Conservation (phyloP, 768 basidiomycete species). For the Boletus tomentosulus region DNA sequence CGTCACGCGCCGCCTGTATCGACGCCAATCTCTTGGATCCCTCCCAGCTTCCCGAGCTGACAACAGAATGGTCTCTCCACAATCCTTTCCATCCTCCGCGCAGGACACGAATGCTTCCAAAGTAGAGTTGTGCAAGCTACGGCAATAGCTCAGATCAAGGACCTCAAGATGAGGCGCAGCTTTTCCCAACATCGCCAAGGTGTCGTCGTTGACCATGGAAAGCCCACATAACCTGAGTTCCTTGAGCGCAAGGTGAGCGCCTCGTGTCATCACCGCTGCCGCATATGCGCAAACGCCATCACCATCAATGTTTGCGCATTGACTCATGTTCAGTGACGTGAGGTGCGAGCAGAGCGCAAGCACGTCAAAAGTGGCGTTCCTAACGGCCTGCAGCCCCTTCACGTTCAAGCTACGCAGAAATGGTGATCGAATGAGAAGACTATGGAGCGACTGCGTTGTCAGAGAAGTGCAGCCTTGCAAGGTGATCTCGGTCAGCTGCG, state of each 20-base stretch:
- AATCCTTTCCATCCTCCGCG: slow-evolving; percentile 23
- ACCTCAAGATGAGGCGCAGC: slow-evolving; percentile 72
- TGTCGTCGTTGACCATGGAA: slow-evolving; percentile 52
- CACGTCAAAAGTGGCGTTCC: slow-evolving; percentile 69
- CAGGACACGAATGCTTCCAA: slow-evolving; percentile 69
- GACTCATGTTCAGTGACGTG: slow-evolving; percentile 59
- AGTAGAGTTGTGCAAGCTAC: slow-evolving; percentile 69
- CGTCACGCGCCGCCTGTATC: slow-evolving; percentile 59
- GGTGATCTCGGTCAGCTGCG: slow-evolving; percentile 67
- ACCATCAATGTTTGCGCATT: slow-evolving; percentile 66
- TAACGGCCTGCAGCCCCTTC: slow-evolving; percentile 65
- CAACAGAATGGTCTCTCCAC: slow-evolving; percentile 45
- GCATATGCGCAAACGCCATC: slow-evolving; percentile 54
- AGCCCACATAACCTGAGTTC: slow-evolving; percentile 68
- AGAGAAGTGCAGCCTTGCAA: slow-evolving; percentile 69
- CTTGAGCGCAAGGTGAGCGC: slow-evolving; percentile 50
- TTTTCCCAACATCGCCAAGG: slow-evolving; percentile 62
- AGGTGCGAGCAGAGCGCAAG: slow-evolving; percentile 58
- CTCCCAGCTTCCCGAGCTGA: slow-evolving; percentile 64
- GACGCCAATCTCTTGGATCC: slow-evolving; percentile 45
- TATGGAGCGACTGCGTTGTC: slow-evolving; percentile 62
- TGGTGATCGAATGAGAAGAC: slow-evolving; percentile 64
- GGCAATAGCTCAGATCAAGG: slow-evolving; percentile 73
- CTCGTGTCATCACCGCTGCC: slow-evolving; percentile 39
- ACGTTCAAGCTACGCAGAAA: slow-evolving; percentile 54